Conservation (phyloP, 805 yeast species). For the Wickerhamiella allomyrinae region DNA sequence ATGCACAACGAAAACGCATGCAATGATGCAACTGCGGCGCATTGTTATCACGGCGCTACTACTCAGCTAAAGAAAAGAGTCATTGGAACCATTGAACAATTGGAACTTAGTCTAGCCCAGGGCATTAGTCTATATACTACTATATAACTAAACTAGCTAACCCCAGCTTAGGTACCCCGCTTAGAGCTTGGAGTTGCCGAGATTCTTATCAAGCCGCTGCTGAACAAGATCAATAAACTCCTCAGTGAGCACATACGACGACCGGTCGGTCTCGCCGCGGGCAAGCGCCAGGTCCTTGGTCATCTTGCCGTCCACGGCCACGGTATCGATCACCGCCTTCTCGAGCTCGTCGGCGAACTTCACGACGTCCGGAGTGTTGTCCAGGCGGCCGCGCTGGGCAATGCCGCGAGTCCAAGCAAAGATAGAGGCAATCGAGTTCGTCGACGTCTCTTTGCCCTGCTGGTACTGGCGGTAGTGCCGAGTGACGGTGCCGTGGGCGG, state of each 20-base stretch:
- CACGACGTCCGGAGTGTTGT: conserved; percentile 71
- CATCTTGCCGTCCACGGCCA: conserved; percentile 72
- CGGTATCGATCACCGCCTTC: conserved; percentile 75
- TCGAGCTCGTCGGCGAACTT: conserved; percentile 69
- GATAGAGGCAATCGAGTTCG: conserved; percentile 93
- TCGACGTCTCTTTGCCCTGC: conserved; percentile 92
- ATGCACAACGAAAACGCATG: too few species aligned
- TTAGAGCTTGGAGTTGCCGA: conserved; percentile 1
- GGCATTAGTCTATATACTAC: too few species aligned
- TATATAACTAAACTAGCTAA: too few species aligned
- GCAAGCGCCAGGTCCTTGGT: conserved; percentile 92
- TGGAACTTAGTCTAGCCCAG: background rate
- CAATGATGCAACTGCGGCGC: too few species aligned
- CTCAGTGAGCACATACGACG: conserved; percentile 75
- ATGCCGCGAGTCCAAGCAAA: conserved; percentile 95
- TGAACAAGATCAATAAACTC: conserved; percentile 81
- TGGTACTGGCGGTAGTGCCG: conserved; percentile 94
- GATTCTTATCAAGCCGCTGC: conserved; percentile 34
- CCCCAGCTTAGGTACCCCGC: background rate
- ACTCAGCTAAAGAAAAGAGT: too few species aligned
- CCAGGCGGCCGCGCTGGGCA: conserved; percentile 82
- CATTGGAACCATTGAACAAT: background rate
- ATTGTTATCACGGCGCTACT: too few species aligned
- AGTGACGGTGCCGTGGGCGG: conserved; percentile 98
- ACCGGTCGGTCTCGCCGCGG: conserved; percentile 71